Evolutionary conservation across 1,284 basidiomycete genomes (phyloP).

Genomic region (Fomitopsis schrenkii): DNA sequence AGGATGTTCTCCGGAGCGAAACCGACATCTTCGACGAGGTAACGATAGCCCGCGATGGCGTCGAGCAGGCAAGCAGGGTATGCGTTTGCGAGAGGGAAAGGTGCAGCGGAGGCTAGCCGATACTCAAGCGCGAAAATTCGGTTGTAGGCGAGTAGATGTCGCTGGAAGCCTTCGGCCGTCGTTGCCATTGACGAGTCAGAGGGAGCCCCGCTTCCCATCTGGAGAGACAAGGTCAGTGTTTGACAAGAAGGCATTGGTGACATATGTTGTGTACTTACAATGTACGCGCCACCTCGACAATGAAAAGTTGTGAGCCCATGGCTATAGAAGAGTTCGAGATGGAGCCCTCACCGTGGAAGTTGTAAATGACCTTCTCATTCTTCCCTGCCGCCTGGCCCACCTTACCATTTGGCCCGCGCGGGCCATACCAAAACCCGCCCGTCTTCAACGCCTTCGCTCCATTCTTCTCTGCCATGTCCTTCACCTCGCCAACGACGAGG

Average conservation of each 20-base stretch:
- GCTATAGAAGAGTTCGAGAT: too few relatives aligned
- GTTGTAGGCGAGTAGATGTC: background rate
- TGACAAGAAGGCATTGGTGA: too few relatives aligned
- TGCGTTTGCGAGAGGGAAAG: slow-evolving; percentile 23
- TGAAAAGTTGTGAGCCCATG: too few relatives aligned
- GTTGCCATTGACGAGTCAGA: background rate
- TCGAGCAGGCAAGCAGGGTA: slow-evolving; percentile 48
- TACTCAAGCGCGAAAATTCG: slow-evolving; percentile 28
- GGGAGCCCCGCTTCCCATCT: background rate
- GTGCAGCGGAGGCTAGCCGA: slow-evolving; percentile 21
- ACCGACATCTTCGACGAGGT: slow-evolving; percentile 34
- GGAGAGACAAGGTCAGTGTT: too few relatives aligned
- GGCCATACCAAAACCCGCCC: slow-evolving; percentile 15
- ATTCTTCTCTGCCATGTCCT: slow-evolving; percentile 13
- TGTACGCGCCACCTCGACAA: too few relatives aligned
- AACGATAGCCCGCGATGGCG: slow-evolving; percentile 39
- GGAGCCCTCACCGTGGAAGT: slow-evolving; percentile 13
- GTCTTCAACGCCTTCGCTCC: slow-evolving; percentile 8
- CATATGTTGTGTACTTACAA: too few relatives aligned
- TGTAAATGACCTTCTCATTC: slow-evolving; percentile 16
- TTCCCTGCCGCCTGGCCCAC: slow-evolving; percentile 22
- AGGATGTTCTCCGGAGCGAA: slow-evolving; percentile 41
- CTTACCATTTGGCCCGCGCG: slow-evolving; percentile 14
- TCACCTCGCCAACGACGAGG: slow-evolving; percentile 13
- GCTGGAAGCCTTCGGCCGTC: background rate